Evolutionary conservation across 192 early-diverging fungal genomes (phyloP).

Genomic region (Lobosporangium transversale): DNA sequence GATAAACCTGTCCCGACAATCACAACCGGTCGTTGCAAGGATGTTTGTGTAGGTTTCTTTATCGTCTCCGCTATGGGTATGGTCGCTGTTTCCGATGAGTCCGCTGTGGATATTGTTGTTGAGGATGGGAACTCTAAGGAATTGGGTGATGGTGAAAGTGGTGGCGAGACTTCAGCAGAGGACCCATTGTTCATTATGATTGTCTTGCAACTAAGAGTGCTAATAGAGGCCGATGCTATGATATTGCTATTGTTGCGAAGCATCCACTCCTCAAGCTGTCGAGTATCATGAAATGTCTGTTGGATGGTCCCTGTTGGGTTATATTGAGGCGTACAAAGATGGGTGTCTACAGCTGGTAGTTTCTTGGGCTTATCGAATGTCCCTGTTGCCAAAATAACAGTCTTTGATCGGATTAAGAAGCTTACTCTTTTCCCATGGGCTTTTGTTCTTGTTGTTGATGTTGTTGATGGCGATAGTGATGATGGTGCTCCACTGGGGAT

Average conservation of each 20-base stretch:
- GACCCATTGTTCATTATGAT: not conserved
- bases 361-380: constrained; percentile 52
- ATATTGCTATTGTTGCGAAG: not conserved
- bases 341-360: constrained; percentile 19
- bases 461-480: not conserved
- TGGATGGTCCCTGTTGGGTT: constrained; percentile 23
- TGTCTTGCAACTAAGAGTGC: not conserved
- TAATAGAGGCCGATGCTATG: not conserved
- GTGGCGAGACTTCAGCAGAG: constrained; percentile 4
- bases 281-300: constrained; percentile 45
- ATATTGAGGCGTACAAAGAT: constrained; percentile 26
- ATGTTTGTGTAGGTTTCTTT: not conserved
- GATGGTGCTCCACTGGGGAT: not conserved
- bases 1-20: constrained; percentile 51
- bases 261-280: constrained; percentile 51
- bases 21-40: constrained; percentile 23
- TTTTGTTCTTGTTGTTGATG: too few species aligned
- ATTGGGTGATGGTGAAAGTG: constrained; percentile 7
- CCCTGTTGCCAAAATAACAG: constrained; percentile 38
- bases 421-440: constrained; percentile 14
- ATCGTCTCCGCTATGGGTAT: too few species aligned
- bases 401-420: constrained; percentile 37
- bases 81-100: not conserved
- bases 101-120: not conserved
- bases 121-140: not conserved